Percentiles rank a stretch among this genome's conserved stretches.
Evolutionary conservation across 208 protist genomes (phyloP).

Genomic region (Wallacemonas sp.): DNA sequence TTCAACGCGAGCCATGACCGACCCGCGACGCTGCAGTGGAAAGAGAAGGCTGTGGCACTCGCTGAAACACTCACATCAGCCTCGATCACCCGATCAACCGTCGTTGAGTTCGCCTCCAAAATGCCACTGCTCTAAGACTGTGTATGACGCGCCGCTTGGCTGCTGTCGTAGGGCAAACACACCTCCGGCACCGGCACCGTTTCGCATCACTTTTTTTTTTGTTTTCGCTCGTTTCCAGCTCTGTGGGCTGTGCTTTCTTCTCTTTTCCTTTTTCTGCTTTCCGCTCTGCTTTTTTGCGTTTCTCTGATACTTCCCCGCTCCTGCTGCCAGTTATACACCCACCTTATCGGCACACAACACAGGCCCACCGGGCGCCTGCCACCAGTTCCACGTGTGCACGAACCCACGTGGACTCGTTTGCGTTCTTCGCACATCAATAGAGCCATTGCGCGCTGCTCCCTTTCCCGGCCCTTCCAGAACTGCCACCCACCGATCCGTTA

Average conservation of each 20-base stretch:
- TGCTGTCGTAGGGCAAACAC: too few species aligned
- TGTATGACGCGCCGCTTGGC: too few species aligned
- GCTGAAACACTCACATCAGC: constrained; percentile 12
- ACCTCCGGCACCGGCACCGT: too few species aligned
- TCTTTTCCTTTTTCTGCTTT: constrained; percentile 14
- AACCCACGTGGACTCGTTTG: too few species aligned
- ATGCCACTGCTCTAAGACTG: constrained; percentile 41
- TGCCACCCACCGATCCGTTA: too few species aligned
- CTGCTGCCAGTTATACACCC: too few species aligned
- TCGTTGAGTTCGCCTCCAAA: constrained; percentile 25
- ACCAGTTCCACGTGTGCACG: too few species aligned
- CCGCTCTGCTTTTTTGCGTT: not conserved
- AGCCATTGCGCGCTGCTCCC: too few species aligned
- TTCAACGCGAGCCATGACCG: constrained; percentile 26
- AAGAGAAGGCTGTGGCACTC: constrained; percentile 11
- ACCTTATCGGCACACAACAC: too few species aligned
- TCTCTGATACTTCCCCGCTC: not conserved
- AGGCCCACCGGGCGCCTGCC: too few species aligned
- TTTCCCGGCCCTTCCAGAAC: not conserved
- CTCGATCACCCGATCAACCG: constrained; percentile 18
- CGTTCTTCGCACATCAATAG: too few species aligned
- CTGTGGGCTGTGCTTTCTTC: not conserved
- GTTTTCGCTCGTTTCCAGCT: constrained; percentile 1
- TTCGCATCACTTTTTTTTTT: constrained; percentile 17
- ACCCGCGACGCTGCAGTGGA: constrained; percentile 20